Percentiles rank a stretch among this genome's conserved stretches.
Evolutionary conservation across 306 rosid genomes (phyloP).

Genomic region (Elaeagnus macrophylla): DNA sequence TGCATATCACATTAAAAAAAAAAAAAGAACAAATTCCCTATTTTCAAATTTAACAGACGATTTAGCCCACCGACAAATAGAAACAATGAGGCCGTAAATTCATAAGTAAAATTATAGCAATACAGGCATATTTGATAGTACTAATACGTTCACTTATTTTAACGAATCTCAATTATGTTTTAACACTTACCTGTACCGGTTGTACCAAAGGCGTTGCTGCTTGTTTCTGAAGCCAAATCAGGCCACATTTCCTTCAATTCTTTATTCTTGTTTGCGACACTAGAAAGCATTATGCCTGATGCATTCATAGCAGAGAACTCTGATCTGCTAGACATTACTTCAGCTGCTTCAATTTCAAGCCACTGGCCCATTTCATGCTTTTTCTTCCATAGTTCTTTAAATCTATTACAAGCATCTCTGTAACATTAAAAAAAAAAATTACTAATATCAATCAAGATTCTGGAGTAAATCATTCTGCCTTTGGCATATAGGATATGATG

Average conservation of each 20-base stretch:
- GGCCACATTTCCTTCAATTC: slow-evolving; percentile 13
- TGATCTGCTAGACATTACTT: slow-evolving; percentile 49
- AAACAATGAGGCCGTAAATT: too few relatives aligned
- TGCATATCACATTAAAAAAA: too few relatives aligned
- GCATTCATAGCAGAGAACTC: slow-evolving; percentile 55
- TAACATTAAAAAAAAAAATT: slow-evolving; percentile 16
- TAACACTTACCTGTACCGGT: slow-evolving; percentile 39
- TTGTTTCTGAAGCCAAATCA: slow-evolving; percentile 44
- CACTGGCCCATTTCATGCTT: slow-evolving; percentile 98
- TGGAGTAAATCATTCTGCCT: slow-evolving; percentile 11
- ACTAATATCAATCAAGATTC: slow-evolving; percentile 13
- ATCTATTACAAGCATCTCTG: slow-evolving; percentile 80
- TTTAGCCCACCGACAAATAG: too few relatives aligned
- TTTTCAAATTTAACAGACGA: too few relatives aligned
- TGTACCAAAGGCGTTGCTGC: slow-evolving; percentile 34
- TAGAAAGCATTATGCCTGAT: slow-evolving; percentile 62
- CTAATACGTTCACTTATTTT: neutral
- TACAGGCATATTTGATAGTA: neutral
- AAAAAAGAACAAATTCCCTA: too few relatives aligned
- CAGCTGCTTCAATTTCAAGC: slow-evolving; percentile 92
- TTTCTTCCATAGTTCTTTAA: slow-evolving; percentile 78
- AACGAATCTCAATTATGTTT: neutral
- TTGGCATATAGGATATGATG: slow-evolving; percentile 13
- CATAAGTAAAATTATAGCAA: neutral
- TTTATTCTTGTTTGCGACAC: slow-evolving; percentile 21